Conservation (phyloP, 495 filamentous ascomycete species). For the Aspergillus biplanus region DNA sequence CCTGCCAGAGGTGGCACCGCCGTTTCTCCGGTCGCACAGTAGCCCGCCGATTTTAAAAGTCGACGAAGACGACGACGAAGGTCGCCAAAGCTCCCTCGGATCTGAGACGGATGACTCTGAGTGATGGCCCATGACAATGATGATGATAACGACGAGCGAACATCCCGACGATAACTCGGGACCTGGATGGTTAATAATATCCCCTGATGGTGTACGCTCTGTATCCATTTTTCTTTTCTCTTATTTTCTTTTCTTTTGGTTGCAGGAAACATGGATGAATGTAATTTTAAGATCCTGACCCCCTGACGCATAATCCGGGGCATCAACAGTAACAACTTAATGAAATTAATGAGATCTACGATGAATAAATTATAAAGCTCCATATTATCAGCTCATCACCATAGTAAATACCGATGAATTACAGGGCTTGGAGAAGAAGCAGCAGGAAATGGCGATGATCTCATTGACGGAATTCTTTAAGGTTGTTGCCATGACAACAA, state of each 20-base stretch:
- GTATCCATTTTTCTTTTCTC: too few species aligned
- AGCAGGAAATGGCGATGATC: neutral
- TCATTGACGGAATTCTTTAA: neutral
- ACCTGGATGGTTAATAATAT: too few species aligned
- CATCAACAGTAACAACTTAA: too few species aligned
- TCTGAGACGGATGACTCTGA: conserved; percentile 14
- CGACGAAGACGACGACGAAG: conserved; percentile 18
- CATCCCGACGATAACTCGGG: neutral
- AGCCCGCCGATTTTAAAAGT: conserved; percentile 44
- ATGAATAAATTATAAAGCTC: too few species aligned
- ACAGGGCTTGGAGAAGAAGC: neutral
- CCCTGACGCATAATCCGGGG: too few species aligned
- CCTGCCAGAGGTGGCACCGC: conserved; percentile 30
- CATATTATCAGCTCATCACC: too few species aligned
- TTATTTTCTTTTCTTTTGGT: too few species aligned
- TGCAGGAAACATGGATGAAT: too few species aligned
- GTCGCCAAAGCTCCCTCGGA: conserved; percentile 20
- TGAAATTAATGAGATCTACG: too few species aligned
- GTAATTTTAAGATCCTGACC: too few species aligned
- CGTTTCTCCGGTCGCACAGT: conserved; percentile 40
- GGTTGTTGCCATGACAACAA: conserved; percentile 51
- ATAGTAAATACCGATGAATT: neutral
- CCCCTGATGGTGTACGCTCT: too few species aligned
- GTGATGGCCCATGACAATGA: neutral
- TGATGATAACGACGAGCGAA: neutral